Evolutionary conservation across 768 basidiomycete genomes (phyloP).

Genomic region (Agaricus subrufescens): DNA sequence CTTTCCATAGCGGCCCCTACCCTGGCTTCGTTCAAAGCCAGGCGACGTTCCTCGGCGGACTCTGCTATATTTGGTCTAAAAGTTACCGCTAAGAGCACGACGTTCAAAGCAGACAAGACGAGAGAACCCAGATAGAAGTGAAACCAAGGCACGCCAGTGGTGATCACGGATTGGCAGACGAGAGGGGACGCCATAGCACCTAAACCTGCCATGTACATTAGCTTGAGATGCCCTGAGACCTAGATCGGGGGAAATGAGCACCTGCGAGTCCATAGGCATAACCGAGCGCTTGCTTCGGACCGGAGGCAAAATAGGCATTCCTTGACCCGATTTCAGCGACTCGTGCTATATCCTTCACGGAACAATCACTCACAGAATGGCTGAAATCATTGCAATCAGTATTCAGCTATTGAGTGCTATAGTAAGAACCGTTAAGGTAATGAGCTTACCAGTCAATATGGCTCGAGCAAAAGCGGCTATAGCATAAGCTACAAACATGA

Average conservation of each 20-base stretch:
- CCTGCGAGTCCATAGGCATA: constrained; percentile 42
- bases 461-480: constrained; percentile 44
- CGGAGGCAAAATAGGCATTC: constrained; percentile 42
- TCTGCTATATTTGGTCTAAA: constrained; percentile 39
- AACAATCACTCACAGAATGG: constrained; percentile 29
- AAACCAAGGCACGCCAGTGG: constrained; percentile 48
- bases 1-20: background rate
- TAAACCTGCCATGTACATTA: constrained; percentile 31
- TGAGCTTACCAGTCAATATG: constrained; percentile 38
- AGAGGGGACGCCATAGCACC: constrained; percentile 52
- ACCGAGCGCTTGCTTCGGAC: constrained; percentile 37
- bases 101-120: constrained; percentile 40
- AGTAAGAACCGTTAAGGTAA: background rate
- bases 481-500: constrained; percentile 42
- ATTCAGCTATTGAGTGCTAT: background rate
- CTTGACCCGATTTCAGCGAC: constrained; percentile 19
- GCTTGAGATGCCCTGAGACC: background rate
- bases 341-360: background rate
- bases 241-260: background rate
- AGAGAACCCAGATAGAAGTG: constrained; percentile 56
- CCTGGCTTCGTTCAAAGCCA: background rate
- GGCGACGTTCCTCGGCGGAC: background rate
- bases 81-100: constrained; percentile 31
- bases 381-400: constrained; percentile 15
- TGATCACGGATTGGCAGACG: constrained; percentile 47